Evolutionary conservation across 2,329 filamentous ascomycete species (phyloP).

Genomic region (Chaetomium globosum): DNA sequence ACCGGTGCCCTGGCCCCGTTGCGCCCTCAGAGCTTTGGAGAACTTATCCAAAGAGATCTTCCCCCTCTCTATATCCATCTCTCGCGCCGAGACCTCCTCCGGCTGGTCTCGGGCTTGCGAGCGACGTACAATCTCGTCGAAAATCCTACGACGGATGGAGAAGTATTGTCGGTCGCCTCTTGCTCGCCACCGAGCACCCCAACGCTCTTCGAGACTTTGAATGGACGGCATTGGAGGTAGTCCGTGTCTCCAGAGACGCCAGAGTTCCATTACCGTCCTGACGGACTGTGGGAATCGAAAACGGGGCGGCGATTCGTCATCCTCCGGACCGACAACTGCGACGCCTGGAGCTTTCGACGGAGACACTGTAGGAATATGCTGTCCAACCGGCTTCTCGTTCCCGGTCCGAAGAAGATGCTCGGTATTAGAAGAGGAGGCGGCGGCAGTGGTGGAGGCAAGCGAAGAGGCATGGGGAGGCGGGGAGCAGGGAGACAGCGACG

Average conservation of each 20-base stretch:
- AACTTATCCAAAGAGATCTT: conserved; percentile 3
- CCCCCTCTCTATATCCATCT: conserved; percentile 2
- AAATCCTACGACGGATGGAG: conserved; percentile 8
- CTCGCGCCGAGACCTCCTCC: background rate
- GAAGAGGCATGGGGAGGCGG: background rate
- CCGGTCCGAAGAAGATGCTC: background rate
- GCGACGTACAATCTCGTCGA: conserved; percentile 3
- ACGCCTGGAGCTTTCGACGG: conserved; percentile 2
- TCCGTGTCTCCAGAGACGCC: conserved; percentile 9
- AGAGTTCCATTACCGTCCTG: conserved; percentile 8
- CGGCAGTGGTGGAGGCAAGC: background rate
- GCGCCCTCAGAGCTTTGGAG: background rate
- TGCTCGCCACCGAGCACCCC: conserved; percentile 11
- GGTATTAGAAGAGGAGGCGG: background rate
- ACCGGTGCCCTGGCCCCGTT: background rate
- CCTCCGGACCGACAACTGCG: background rate
- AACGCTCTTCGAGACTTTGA: conserved; percentile 9
- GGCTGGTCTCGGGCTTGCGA: conserved; percentile 2
- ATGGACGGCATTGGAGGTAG: conserved; percentile 11
- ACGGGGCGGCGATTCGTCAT: conserved; percentile 5
- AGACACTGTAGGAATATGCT: conserved; percentile 1
- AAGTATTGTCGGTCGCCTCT: conserved; percentile 12
- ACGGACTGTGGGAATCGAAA: conserved; percentile 13
- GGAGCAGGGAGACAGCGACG: conserved; percentile 7
- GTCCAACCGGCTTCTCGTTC: background rate